phyloP scores from a whole-genome alignment of 768 basidiomycete genomes.

The Panellus pusillus region DNA sequence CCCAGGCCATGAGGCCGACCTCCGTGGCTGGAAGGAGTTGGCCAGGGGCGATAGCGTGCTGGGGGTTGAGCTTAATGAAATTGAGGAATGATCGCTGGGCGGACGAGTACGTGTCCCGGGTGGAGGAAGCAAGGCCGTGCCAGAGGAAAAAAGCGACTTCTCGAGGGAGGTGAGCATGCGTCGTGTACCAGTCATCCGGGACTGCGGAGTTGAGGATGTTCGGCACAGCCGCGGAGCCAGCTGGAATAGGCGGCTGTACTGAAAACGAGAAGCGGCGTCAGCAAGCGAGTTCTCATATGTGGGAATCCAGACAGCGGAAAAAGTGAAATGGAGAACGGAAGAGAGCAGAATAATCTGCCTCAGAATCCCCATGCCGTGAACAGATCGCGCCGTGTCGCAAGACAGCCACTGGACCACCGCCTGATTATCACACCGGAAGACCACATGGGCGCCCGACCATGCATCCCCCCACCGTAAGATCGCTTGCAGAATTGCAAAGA shows the following conservation, averaged over 20 bases:
- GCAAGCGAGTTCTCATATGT: slow-evolving; percentile 12
- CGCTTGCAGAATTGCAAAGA: slow-evolving; percentile 31
- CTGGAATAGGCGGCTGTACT: too few relatives aligned
- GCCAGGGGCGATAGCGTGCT: slow-evolving; percentile 1
- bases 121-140: slow-evolving; percentile 11
- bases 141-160: slow-evolving; percentile 10
- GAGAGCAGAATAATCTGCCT: slow-evolving; percentile 10
- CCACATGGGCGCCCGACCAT: slow-evolving; percentile 26
- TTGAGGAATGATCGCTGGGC: slow-evolving; percentile 2
- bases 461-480: slow-evolving; percentile 30
- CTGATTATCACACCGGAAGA: slow-evolving; percentile 32
- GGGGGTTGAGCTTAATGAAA: not conserved
- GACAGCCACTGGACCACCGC: slow-evolving; percentile 23
- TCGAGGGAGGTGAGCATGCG: slow-evolving; percentile 11
- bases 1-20: slow-evolving; percentile 14
- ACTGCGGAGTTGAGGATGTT: not conserved
- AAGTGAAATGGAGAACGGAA: slow-evolving; percentile 15
- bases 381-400: slow-evolving; percentile 4
- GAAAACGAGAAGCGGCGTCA: slow-evolving; percentile 21
- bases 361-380: not conserved
- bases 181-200: slow-evolving; percentile 7
- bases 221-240: slow-evolving; percentile 1
- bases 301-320: slow-evolving; percentile 16
- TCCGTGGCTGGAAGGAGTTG: slow-evolving; percentile 18
- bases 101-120: slow-evolving; percentile 5